phyloP scores from a whole-genome alignment of 306 rosid species.

The Trifolium pratense region DNA sequence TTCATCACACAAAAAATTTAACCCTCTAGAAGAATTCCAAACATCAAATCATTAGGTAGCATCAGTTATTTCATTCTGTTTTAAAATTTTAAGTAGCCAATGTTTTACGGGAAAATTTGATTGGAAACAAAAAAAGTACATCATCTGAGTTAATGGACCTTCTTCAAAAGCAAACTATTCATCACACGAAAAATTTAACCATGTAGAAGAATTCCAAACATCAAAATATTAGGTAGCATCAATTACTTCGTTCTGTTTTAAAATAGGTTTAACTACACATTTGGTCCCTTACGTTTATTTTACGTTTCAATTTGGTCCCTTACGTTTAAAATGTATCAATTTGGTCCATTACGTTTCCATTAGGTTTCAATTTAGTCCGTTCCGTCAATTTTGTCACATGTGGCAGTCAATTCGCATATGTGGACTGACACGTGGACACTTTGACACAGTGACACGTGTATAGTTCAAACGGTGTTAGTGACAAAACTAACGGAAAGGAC shows the following conservation, averaged over 20 bases:
- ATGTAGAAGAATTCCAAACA: background rate
- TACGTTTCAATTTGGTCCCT: too few relatives aligned
- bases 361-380: too few relatives aligned
- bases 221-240: conserved; percentile 29
- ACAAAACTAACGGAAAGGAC: too few relatives aligned
- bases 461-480: too few relatives aligned
- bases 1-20: conserved; percentile 15
- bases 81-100: background rate
- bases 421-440: too few relatives aligned
- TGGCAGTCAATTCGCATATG: too few relatives aligned
- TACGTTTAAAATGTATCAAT: too few relatives aligned
- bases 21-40: background rate
- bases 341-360: too few relatives aligned
- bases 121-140: background rate
- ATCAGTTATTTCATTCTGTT: conserved; percentile 19
- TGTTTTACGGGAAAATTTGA: background rate
- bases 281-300: too few relatives aligned
- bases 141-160: conserved; percentile 19
- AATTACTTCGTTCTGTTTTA: conserved; percentile 22
- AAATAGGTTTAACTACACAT: too few relatives aligned
- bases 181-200: conserved; percentile 11
- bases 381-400: too few relatives aligned
- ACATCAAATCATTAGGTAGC: conserved; percentile 27
- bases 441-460: too few relatives aligned
- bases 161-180: conserved; percentile 9